These are phyloP conservation scores for Rhodomyrtus tomentosa DNA, from an alignment of 345 rosid species.

Conservation along the genomic window DNA sequence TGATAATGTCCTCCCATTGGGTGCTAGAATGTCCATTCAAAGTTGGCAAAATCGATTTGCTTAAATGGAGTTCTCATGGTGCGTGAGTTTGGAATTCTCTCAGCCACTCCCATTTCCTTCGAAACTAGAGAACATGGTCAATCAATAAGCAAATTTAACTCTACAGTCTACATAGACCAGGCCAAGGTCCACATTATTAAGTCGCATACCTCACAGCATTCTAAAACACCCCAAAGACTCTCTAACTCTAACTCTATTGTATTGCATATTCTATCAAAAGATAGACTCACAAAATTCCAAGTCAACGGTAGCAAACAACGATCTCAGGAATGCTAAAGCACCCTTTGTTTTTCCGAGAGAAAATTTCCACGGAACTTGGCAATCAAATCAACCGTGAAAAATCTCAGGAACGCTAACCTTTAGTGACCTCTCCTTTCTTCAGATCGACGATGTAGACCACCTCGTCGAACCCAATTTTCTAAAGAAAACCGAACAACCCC, in stretches of 20 bases:
- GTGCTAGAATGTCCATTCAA: background rate
- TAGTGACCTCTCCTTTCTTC: constrained; percentile 79
- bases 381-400: background rate
- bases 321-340: background rate
- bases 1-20: background rate
- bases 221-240: background rate
- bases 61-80: background rate
- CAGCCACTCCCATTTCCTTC: background rate
- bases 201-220: background rate
- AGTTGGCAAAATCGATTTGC: background rate
- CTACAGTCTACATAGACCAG: background rate
- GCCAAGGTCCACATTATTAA: background rate
- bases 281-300: background rate
- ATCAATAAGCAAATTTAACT: background rate
- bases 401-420: constrained; percentile 43
- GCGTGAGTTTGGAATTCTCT: background rate
- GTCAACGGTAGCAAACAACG: background rate
- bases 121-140: background rate
- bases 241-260: background rate
- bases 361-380: background rate
- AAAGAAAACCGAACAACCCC: background rate
- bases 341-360: background rate
- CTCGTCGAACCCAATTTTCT: constrained; percentile 92
- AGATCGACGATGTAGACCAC: constrained; percentile 68
- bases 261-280: background rate